Base-by-base conservation (phyloP, 768 basidiomycete genomes). In the Psilocybe subaeruginosa region DNA sequence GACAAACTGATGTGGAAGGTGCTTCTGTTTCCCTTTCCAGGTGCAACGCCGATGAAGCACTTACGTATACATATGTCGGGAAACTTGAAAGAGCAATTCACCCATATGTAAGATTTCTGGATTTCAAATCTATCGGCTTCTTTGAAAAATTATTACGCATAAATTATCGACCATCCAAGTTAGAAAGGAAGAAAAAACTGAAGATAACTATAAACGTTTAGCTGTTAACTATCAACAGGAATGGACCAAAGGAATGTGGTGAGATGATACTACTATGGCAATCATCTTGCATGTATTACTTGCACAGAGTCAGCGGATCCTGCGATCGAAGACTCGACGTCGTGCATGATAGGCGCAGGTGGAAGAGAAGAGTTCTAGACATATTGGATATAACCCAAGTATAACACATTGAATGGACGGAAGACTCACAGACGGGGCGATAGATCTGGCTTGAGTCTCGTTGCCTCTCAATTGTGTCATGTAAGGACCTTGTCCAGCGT, bases 401-500 rank as follows among this genome's bases (percentile, higher is more conserved):
- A 8, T 8, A 14, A 43, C 27, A 54, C 11, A 31, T 43, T 17
- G 58, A 23, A 31, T 8, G 2, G 37, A 39, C 23, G 45, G 37
- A 11, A 50, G 8, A 60, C 65, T 64, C 30, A 60, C 50, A 31
- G 64, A 66, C 16, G 61, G 56, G 23, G 48, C 37, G 12, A 47
- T 37, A 30, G 63, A 57, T 9, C 37, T 50, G 33, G 59, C 52
- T 14, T 54, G 37, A 2, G 50, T 17, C 2, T 56, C 17, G 37
- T 57, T 57, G 14, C 48, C 56, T 43, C 56, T 54, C 11, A 58
- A 35, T 39, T 66, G 60, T 45, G 55, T 63, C 66, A 67, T 69
- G 43, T 67, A 69, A 45, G 64, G 68, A 4, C 66, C 64, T 59
- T 69, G 56, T 8, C 59, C 58, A 30, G 41, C 14, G 41, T 49